These are phyloP conservation scores for Zarea fungicola DNA, from an alignment of 2,329 filamentous ascomycete genomes.

Conservation along the genomic window DNA sequence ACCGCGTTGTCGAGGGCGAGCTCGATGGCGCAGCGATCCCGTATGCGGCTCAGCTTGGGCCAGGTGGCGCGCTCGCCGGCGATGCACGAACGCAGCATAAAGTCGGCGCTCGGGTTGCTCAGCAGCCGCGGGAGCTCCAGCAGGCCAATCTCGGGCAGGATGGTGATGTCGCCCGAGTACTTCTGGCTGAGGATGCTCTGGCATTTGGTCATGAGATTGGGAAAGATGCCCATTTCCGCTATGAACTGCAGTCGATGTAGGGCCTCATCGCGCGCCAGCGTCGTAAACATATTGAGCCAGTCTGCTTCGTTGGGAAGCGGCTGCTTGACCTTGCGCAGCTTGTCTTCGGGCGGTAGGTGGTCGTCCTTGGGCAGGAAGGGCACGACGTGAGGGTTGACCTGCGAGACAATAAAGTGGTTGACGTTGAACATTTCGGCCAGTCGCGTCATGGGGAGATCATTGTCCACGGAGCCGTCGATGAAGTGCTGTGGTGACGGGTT, in stretches of 20 bases:
- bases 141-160: conserved; percentile 73
- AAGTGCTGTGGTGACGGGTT: conserved; percentile 79
- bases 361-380: conserved; percentile 79
- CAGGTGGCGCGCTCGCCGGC: conserved; percentile 83
- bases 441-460: conserved; percentile 85
- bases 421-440: conserved; percentile 96
- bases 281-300: conserved; percentile 64
- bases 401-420: conserved; percentile 96
- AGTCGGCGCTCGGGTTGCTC: conserved; percentile 77
- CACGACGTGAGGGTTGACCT: conserved; percentile 91
- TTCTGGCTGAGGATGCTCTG: conserved; percentile 80
- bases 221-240: conserved; percentile 73
- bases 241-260: conserved; percentile 76
- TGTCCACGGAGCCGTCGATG: conserved; percentile 94
- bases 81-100: conserved; percentile 74
- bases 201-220: conserved; percentile 71
- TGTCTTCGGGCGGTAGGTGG: conserved; percentile 37
- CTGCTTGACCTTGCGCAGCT: conserved; percentile 22
- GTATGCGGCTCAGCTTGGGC: conserved; percentile 80
- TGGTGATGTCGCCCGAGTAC: conserved; percentile 93
- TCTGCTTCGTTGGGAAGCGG: conserved; percentile 36
- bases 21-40: conserved; percentile 85
- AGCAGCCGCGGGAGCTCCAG: conserved; percentile 72
- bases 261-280: conserved; percentile 72
- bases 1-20: conserved; percentile 75